Base-by-base conservation (phyloP, 2,329 filamentous ascomycete genomes). In the Davidsoniella virescens region DNA sequence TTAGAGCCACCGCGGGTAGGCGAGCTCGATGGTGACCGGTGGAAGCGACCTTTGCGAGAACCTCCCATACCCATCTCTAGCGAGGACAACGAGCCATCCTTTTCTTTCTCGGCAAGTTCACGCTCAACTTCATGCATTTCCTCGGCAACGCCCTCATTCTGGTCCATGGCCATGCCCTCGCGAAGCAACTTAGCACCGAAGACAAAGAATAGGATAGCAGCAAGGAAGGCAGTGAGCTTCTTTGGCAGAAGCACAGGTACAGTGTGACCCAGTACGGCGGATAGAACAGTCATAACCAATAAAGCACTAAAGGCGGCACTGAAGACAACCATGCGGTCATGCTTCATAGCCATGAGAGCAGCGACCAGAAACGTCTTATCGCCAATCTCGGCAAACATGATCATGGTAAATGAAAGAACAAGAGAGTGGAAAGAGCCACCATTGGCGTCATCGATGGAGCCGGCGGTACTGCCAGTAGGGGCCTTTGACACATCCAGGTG, bases 301-400 rank as follows among this genome's bases (percentile, higher is more conserved):
- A 98, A 72, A 8, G 92, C 93, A 49, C 82, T 80, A 59, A 94
- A 90, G n/a, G 92, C 92, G 6, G 92, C 87, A 2, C 86, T 84
- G 67, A 98, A 98, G 54, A 98, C 92, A 10, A 96, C 75, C 56
- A 94, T 70, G 48, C 92, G 82, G 55, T 92, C 84, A 60, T 98
- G 90, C 63, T 94, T 92, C 92, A 98, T 98, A 10, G 92, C 92
- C 92, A 98, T 98, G 16, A 98, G 76, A 6, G 88, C 90, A 5
- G 92, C 92, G 18, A 98, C 87, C 41, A 98, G 74, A 70, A 98
- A 98, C 0, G 92, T 98, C 69, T 98, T 98, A 75, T 98, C 92
- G 55, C 92, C 92, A 59, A 98, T 80, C 64, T 98, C 92, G 44
- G 90, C 95, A 59, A 96, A 83, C 55, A 96, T 70, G 59, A 98